Percentiles rank a stretch among this genome's conserved stretches.
Evolutionary conservation across 1,139 yeast genomes (phyloP).

Genomic region (Kazachstania sp.): DNA sequence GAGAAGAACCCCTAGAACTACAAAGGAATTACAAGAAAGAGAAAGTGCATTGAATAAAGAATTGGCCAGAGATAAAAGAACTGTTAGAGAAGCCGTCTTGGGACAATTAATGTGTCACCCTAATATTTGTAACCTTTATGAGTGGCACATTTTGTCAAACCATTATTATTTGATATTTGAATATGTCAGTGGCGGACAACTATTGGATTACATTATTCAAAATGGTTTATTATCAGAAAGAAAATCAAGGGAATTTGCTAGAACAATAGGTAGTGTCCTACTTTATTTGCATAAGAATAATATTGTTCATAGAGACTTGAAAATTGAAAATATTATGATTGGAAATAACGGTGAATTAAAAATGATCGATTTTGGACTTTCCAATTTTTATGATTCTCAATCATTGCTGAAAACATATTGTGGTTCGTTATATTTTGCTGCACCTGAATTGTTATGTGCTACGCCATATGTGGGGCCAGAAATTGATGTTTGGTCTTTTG

Average conservation of each 20-base stretch:
- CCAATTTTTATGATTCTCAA: conserved; percentile 70
- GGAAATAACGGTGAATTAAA: conserved; percentile 87
- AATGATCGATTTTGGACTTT: conserved; percentile 89
- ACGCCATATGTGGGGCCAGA: conserved; percentile 93
- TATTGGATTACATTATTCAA: conserved; percentile 91
- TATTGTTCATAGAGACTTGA: conserved; percentile 91
- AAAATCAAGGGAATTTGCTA: conserved; percentile 85
- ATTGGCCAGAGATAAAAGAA: conserved; percentile 80
- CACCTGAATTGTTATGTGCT: conserved; percentile 88
- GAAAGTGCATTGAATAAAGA: conserved; percentile 75
- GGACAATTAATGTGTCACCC: conserved; percentile 86
- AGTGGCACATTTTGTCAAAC: conserved; percentile 89
- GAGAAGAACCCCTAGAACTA: conserved; percentile 10
- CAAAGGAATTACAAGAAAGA: conserved; percentile 50
- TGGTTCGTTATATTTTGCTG: conserved; percentile 95
- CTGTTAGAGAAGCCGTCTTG: conserved; percentile 88
- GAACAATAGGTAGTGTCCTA: conserved; percentile 91
- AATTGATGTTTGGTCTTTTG: conserved; percentile 97
- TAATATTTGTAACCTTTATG: conserved; percentile 79
- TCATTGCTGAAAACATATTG: conserved; percentile 80
- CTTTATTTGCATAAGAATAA: conserved; percentile 89
- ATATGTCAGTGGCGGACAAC: conserved; percentile 93
- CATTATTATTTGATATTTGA: conserved; percentile 95
- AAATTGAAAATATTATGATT: conserved; percentile 92
- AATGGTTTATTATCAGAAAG: conserved; percentile 90